These are phyloP conservation scores for Trypanosoma grayi DNA, from an alignment of 208 protist genomes.

Conservation along the genomic window DNA sequence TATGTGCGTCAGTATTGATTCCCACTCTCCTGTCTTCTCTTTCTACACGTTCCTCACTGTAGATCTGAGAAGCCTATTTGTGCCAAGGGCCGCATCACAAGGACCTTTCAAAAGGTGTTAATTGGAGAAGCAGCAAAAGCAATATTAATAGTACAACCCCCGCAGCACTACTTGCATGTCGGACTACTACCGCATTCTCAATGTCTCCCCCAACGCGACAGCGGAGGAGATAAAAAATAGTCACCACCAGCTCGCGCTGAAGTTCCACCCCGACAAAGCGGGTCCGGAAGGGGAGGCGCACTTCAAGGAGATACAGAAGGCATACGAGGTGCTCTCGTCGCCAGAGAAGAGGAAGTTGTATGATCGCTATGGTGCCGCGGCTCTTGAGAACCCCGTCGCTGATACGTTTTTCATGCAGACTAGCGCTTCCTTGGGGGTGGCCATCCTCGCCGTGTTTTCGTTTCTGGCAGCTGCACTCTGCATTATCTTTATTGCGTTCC, in stretches of 20 bases:
- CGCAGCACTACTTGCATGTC: background rate
- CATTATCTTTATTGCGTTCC: constrained; percentile 63
- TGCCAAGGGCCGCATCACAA: no score
- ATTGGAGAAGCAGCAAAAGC: background rate
- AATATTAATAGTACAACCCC: background rate
- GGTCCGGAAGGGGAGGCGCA: constrained; percentile 23
- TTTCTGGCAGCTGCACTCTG: constrained; percentile 35
- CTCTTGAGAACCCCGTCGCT: constrained; percentile 46
- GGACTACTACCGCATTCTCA: constrained; percentile 23
- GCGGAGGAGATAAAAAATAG: constrained; percentile 23
- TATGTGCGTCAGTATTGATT: no score
- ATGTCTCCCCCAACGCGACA: constrained; percentile 13
- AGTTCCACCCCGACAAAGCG: constrained; percentile 38
- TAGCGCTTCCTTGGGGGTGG: constrained; percentile 16
- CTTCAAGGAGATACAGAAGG: constrained; percentile 65
- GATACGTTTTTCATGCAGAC: constrained; percentile 22
- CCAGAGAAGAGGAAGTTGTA: constrained; percentile 52
- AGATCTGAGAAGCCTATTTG: no score
- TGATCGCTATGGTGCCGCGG: constrained; percentile 57
- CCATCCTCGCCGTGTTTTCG: constrained; percentile 14
- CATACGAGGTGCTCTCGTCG: constrained; percentile 93
- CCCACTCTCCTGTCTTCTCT: no score
- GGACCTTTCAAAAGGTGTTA: background rate
- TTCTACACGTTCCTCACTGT: no score
- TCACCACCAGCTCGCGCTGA: constrained; percentile 33